phyloP scores from a whole-genome alignment of 345 rosid genomes.

The Carallia brachiata region DNA sequence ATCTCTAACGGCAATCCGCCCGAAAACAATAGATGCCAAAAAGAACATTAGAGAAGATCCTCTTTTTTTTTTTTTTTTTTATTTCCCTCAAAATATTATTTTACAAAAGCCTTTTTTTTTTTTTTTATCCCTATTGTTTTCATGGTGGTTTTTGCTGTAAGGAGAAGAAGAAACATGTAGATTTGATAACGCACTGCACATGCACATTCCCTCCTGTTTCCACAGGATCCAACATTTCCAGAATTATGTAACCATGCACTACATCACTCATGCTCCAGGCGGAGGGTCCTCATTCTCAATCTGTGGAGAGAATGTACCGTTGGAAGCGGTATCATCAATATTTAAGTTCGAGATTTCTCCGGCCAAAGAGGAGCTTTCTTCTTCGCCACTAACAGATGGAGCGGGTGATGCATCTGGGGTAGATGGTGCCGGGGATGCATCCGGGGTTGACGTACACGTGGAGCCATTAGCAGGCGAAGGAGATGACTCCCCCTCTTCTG shows the following conservation, averaged over 20 bases:
- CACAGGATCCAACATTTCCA: too few relatives aligned
- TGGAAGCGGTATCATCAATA: conserved; percentile 62
- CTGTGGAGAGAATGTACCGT: conserved; percentile 49
- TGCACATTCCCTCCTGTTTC: too few relatives aligned
- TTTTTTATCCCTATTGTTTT: too few relatives aligned
- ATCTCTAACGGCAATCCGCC: too few relatives aligned
- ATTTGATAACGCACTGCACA: too few relatives aligned
- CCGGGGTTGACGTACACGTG: conserved; percentile 40
- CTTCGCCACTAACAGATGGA: conserved; percentile 67
- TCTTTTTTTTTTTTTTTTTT: too few relatives aligned
- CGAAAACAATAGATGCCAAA: too few relatives aligned
- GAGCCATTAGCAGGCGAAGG: conserved; percentile 38
- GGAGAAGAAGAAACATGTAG: too few relatives aligned
- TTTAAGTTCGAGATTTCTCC: conserved; percentile 59
- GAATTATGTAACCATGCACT: not conserved
- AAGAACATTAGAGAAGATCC: too few relatives aligned
- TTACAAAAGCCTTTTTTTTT: too few relatives aligned
- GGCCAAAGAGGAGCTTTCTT: conserved; percentile 59
- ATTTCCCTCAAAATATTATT: too few relatives aligned
- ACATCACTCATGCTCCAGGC: conserved; percentile 12
- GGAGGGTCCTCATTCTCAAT: conserved; percentile 44
- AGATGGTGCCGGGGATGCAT: conserved; percentile 60
- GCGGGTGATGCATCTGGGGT: conserved; percentile 66
- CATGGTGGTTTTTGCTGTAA: too few relatives aligned
- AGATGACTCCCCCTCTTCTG: conserved; percentile 51